Conservation (phyloP, 2,329 filamentous ascomycete species). For the Orbilia quercus region DNA sequence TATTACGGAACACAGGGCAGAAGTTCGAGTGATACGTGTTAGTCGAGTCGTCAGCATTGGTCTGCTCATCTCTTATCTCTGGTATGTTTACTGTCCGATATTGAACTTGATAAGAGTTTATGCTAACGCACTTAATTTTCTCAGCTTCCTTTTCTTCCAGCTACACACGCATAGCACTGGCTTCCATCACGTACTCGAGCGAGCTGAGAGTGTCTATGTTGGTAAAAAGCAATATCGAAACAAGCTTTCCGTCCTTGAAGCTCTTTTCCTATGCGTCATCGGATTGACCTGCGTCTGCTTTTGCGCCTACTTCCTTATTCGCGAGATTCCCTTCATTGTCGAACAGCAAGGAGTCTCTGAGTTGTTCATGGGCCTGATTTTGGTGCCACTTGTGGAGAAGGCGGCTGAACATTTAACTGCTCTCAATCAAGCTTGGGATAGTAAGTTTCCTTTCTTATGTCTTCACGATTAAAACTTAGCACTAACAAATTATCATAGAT, state of each 20-base stretch:
- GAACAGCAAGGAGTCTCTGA: constrained; percentile 67
- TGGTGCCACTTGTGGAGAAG: constrained; percentile 86
- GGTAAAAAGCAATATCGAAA: constrained; percentile 26
- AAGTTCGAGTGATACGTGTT: constrained; percentile 21
- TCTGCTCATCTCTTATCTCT: constrained; percentile 38
- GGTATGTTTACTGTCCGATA: constrained; percentile 22
- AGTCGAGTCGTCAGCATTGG: constrained; percentile 52
- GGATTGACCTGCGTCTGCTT: constrained; percentile 25
- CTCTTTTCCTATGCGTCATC: constrained; percentile 15
- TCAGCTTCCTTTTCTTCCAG: constrained; percentile 37
- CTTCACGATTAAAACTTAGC: background rate
- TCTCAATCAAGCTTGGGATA: constrained; percentile 84
- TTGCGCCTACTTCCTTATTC: constrained; percentile 26
- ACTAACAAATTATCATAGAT: constrained; percentile 8
- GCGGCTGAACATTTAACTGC: constrained; percentile 85
- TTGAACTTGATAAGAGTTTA: background rate
- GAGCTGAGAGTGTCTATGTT: constrained; percentile 30
- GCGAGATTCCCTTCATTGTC: constrained; percentile 21
- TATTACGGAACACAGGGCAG: constrained; percentile 17
- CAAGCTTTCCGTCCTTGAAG: constrained; percentile 32
- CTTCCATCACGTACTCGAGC: constrained; percentile 30
- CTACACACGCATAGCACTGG: constrained; percentile 27
- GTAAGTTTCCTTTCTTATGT: constrained; percentile 65
- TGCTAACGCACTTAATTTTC: constrained; percentile 64
- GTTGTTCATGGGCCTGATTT: constrained; percentile 76